phyloP scores from a whole-genome alignment of 1,139 yeast species.

The Nakaseomyces kungkrabaensis region DNA sequence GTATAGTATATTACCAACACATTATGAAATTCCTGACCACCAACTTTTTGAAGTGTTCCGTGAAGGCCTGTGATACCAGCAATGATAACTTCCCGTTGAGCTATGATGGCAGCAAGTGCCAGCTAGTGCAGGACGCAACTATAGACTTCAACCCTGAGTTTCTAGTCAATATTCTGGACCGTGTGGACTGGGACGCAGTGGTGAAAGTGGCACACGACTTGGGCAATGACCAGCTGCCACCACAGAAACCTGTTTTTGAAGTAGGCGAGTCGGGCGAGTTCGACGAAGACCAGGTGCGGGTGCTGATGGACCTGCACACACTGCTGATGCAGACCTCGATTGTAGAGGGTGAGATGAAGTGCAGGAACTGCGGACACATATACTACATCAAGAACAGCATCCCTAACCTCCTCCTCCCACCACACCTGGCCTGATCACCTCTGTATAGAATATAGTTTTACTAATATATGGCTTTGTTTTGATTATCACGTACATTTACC shows the following conservation, averaged over 20 bases:
- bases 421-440: slow-evolving; percentile 55
- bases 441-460: no score
- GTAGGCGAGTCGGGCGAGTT: slow-evolving; percentile 26
- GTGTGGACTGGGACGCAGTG: slow-evolving; percentile 84
- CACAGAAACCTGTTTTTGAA: slow-evolving; percentile 39
- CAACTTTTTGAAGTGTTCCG: slow-evolving; percentile 91
- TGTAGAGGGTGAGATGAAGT: slow-evolving; percentile 77
- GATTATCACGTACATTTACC: no score
- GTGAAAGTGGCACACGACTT: slow-evolving; percentile 65
- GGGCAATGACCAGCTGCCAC: slow-evolving; percentile 52
- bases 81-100: slow-evolving; percentile 72
- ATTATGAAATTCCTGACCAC: slow-evolving; percentile 81
- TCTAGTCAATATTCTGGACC: slow-evolving; percentile 62
- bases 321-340: slow-evolving; percentile 80
- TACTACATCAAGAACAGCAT: slow-evolving; percentile 87
- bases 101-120: slow-evolving; percentile 45
- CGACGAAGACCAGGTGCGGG: slow-evolving; percentile 44
- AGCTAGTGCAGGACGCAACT: slow-evolving; percentile 59
- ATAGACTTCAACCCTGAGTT: slow-evolving; percentile 80
- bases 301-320: slow-evolving; percentile 66
- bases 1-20: not conserved
- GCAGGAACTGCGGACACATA: slow-evolving; percentile 76
- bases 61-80: slow-evolving; percentile 66
- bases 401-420: slow-evolving; percentile 90
- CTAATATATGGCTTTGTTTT: no score